Conservation (phyloP, 805 yeast genomes). For the Komagataella ulmi region DNA sequence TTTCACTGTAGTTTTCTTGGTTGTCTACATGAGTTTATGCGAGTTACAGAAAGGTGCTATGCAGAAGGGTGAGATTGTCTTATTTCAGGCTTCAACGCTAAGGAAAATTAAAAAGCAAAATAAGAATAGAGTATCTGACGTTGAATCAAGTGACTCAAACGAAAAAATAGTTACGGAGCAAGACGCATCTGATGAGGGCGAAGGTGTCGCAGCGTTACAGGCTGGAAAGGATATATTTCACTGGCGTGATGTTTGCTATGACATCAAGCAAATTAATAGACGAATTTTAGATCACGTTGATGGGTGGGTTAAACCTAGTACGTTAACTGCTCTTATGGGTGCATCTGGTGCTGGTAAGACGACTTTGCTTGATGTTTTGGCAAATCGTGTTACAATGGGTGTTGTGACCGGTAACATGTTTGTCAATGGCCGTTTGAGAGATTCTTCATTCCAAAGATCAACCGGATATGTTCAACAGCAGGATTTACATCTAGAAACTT, state of each 20-base stretch:
- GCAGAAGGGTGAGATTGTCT: slow-evolving; percentile 60
- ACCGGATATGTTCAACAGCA: slow-evolving; percentile 52
- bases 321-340: slow-evolving; percentile 62
- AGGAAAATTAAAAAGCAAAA: slow-evolving; percentile 29
- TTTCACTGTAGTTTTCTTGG: slow-evolving; percentile 39
- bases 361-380: slow-evolving; percentile 37
- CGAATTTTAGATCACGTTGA: slow-evolving; percentile 52
- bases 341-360: slow-evolving; percentile 58
- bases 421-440: slow-evolving; percentile 39
- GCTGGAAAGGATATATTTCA: slow-evolving; percentile 45
- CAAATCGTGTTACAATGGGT: slow-evolving; percentile 42
- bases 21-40: slow-evolving; percentile 35
- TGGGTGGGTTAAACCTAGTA: slow-evolving; percentile 79
- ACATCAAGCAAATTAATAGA: slow-evolving; percentile 47
- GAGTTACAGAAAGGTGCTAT: slow-evolving; percentile 49
- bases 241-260: slow-evolving; percentile 68
- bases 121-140: slow-evolving; percentile 9
- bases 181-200: slow-evolving; percentile 12
- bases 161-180: slow-evolving; percentile 12
- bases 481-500: slow-evolving; percentile 36
- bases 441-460: slow-evolving; percentile 34
- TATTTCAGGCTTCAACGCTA: slow-evolving; percentile 40
- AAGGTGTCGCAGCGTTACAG: slow-evolving; percentile 14
- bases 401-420: slow-evolving; percentile 44
- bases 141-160: slow-evolving; percentile 11